phyloP scores from a whole-genome alignment of 495 filamentous ascomycete species.

The Trichocladium antarcticum region DNA sequence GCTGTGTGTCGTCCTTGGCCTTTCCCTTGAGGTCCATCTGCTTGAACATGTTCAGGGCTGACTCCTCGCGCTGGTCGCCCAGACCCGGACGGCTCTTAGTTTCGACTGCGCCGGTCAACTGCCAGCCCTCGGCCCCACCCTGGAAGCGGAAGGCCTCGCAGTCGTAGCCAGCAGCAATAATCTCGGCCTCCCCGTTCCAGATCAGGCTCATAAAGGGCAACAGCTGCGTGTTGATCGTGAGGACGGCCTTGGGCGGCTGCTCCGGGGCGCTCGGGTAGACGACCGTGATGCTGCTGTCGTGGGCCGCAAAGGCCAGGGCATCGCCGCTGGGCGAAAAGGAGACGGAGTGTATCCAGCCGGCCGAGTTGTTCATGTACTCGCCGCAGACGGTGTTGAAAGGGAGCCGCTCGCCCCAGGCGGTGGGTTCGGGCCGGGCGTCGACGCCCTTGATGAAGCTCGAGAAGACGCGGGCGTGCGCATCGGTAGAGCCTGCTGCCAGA shows the following conservation, averaged over 20 bases:
- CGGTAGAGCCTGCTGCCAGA: conserved; percentile 84
- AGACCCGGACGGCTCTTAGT: conserved; percentile 54
- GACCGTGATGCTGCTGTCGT: conserved; percentile 91
- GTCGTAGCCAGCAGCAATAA: conserved; percentile 92
- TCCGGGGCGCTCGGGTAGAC: conserved; percentile 92
- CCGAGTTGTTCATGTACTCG: conserved; percentile 87
- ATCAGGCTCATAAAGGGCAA: conserved; percentile 84
- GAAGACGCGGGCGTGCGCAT: conserved; percentile 94
- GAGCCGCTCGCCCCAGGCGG: conserved; percentile 85
- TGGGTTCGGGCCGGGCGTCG: conserved; percentile 75
- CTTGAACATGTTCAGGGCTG: conserved; percentile 96
- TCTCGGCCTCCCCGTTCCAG: conserved; percentile 86
- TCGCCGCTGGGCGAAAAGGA: conserved; percentile 86
- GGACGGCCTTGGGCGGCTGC: conserved; percentile 74
- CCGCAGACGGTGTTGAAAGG: conserved; percentile 98
- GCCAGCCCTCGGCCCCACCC: conserved; percentile 77
- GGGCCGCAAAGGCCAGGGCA: conserved; percentile 79
- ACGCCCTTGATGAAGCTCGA: conserved; percentile 93
- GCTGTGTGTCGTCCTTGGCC: conserved; percentile 72
- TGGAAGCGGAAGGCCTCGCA: conserved; percentile 87
- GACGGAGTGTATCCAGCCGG: conserved; percentile 89
- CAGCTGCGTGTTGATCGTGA: conserved; percentile 80
- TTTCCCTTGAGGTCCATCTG: conserved; percentile 98
- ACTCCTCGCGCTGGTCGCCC: conserved; percentile 44
- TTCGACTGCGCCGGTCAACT: conserved; percentile 74